Evolutionary conservation across 495 filamentous ascomycete genomes (phyloP), one percentile per base, ranked within the genome.

Genomic region (Hypoxylon fuscum): DNA sequence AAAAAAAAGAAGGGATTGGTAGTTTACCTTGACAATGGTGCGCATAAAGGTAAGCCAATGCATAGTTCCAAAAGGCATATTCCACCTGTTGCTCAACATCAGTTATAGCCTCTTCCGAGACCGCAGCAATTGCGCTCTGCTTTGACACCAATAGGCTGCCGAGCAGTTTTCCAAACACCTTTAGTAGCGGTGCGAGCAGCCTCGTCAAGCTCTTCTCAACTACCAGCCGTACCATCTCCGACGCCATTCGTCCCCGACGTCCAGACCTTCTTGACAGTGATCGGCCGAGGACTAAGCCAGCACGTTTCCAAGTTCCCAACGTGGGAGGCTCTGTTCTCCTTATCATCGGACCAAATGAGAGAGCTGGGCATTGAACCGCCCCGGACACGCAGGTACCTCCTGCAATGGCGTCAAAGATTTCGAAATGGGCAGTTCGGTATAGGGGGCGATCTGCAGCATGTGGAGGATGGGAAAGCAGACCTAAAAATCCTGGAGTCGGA

Each of bases 161-260:
- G 50, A 9, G 20, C 52, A n/a, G 31, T 47, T 40, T 59, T 69
- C 58, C 68, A 72, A 17, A 66, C 76, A 15, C 62, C 55, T 53
- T 51, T 60, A 50, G 38, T 45, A 35, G 31, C 55, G 46, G 59
- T 61, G 2, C 66, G 65, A 14, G 67, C 74, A 9, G 45, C 59
- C 46, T 70, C 68, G 5, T 73, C 72, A 45, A 53, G 68, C 54
- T 70, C 72, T 60, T 48, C 67, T 14, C 67, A 68, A 27, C 66
- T 76, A 10, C 76, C 77, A 10, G 56, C 69, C 18, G 78, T 94
- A 43, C 94, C 94, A 2, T 51, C 77, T 7, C 86, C 91, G 3
- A 97, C 88, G 7, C 88, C 90, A 9, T 92, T 94, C 68, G 87
- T 97, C 44, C 95, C 95, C 9, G 89, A 98, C 69, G 84, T 90